Percentiles rank a stretch among this genome's conserved stretches.
These are phyloP conservation scores for Colletotrichum cordylinicola DNA, from an alignment of 2,329 filamentous ascomycete species.

Conservation along the genomic window DNA sequence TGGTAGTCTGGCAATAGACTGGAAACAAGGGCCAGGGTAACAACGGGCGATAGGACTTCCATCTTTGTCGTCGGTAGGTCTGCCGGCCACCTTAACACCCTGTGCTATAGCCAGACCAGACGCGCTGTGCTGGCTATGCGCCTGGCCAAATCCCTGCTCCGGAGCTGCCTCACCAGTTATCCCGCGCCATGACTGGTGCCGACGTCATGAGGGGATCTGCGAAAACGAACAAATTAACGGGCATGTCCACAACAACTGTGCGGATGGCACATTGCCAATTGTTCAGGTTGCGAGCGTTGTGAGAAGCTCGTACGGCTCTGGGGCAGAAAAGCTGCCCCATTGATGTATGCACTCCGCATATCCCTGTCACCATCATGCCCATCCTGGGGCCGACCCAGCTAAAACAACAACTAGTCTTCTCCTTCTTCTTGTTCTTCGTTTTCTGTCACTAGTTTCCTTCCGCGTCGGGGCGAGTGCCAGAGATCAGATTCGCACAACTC, in stretches of 20 bases:
- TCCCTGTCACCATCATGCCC: not conserved
- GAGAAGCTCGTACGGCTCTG: not conserved
- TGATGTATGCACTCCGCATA: constrained; percentile 6
- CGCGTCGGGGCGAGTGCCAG: not conserved
- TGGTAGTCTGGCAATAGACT: constrained; percentile 1
- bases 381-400: not conserved
- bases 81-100: constrained; percentile 2
- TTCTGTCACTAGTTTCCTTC: not conserved
- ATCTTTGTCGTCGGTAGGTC: constrained; percentile 1
- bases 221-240: not conserved
- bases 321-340: constrained; percentile 13
- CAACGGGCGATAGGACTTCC: constrained; percentile 3
- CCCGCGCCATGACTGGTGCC: constrained; percentile 11
- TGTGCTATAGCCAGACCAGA: constrained; percentile 16
- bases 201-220: constrained; percentile 20
- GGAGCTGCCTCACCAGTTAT: constrained; percentile 13
- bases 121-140: constrained; percentile 18
- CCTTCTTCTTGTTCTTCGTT: not conserved
- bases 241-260: not conserved
- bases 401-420: not conserved
- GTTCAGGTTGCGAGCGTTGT: not conserved
- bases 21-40: constrained; percentile 13
- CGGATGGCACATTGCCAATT: not conserved
- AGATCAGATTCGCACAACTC: constrained; percentile 3
- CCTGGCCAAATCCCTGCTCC: not conserved